Base-by-base conservation (phyloP, 306 rosid species). In the Dryas drummondii region DNA sequence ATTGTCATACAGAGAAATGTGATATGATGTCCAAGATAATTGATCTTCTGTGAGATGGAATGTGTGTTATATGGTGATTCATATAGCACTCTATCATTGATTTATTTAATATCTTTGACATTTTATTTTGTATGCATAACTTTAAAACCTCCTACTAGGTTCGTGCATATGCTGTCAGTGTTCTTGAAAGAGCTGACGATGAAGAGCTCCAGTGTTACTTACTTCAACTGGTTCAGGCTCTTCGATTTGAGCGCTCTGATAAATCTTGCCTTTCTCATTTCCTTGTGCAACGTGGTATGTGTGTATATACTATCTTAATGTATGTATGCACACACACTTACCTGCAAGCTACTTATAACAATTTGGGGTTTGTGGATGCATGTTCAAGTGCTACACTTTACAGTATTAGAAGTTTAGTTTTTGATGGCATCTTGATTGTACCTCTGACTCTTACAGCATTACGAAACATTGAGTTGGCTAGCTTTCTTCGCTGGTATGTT, bases 401-500 rank as follows among this genome's bases (percentile, higher is more conserved):
- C 74, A 79, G 37, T 84, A 67, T 77, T 66, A 15, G 49, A 51
- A 19, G 76, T 54, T 78, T 50, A 51, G 46, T 67, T 62, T 41
- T 78, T 80, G 40, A 32, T 60, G 57, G 72, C 62, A 58, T 78
- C 84, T 55, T 90, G 83, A 84, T 46, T 59, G 54, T 70, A 61
- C 75, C 58, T 70, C 84, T 71, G 67, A 73, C 68, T 74, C 79
- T 82, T 72, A 74, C 96, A 94, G 99, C 99, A 80, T 82, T 89
- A 73, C 15, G 86, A 80, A 94, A 92, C 78, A 94, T 90, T 78
- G 97, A 92, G 84, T 82, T 94, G 72, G 99, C 99, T 79, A 94
- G 99, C 91, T 94, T 94, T 86, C 97, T 94, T 77, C 99, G 99
- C 86, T 94, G 97, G 99, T 94, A 86, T 73, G 97, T 94, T 77